phyloP scores from a whole-genome alignment of 1,284 basidiomycete species.

The Trametes polyzona region DNA sequence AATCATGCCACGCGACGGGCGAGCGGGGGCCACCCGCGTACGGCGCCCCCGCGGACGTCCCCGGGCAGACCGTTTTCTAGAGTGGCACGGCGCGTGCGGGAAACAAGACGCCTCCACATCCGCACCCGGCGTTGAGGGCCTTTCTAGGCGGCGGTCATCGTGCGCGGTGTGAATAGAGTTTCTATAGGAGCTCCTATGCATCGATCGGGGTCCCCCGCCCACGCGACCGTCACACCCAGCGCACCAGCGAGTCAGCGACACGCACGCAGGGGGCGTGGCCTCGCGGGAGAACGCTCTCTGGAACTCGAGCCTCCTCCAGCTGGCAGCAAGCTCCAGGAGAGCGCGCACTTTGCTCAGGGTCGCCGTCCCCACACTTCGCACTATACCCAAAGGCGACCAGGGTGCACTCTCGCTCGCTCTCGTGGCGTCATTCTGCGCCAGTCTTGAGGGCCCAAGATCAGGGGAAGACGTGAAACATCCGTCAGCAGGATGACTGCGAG shows the following conservation, averaged over 20 bases:
- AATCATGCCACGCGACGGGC: not conserved
- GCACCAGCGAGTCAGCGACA: not conserved
- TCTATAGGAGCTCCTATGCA: conserved; percentile 7
- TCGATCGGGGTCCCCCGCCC: conserved; percentile 3
- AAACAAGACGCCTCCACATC: conserved; percentile 12
- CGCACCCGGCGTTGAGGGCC: conserved; percentile 5
- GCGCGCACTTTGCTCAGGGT: not conserved
- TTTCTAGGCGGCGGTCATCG: not conserved
- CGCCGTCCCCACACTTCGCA: too few species aligned
- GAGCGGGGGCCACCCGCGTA: not conserved
- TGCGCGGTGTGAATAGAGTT: conserved; percentile 2
- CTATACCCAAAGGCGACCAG: not conserved
- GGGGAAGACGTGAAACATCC: not conserved
- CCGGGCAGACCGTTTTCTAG: not conserved
- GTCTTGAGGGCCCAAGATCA: not conserved
- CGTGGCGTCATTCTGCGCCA: not conserved
- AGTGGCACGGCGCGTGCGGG: conserved; percentile 5
- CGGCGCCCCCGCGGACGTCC: not conserved
- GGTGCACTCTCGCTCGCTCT: not conserved
- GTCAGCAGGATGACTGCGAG: not conserved
- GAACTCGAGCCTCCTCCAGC: not conserved
- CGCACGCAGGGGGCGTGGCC: not conserved
- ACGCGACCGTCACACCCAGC: not conserved
- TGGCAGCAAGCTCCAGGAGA: not conserved
- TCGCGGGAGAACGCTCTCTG: conserved; percentile 8